Evolutionary conservation across 2,329 filamentous ascomycete genomes (phyloP).

Genomic region (Monascus ruber): DNA sequence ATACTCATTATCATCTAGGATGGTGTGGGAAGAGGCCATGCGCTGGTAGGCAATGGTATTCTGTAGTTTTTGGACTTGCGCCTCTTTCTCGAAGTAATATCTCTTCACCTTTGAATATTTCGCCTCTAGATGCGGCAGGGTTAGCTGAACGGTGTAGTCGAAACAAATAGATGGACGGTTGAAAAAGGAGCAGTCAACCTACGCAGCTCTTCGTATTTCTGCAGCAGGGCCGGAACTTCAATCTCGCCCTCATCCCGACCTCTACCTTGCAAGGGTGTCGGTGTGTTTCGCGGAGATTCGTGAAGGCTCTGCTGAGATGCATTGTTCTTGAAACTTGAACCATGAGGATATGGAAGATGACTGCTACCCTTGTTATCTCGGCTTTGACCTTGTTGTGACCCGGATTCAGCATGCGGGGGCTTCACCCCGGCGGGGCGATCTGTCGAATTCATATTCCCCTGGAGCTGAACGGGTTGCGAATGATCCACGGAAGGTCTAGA

Average conservation of each 20-base stretch:
- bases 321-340: constrained; percentile 16
- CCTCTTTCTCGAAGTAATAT: constrained; percentile 86
- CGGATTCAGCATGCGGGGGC: constrained; percentile 4
- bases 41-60: constrained; percentile 96
- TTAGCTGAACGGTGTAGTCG: not conserved
- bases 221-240: constrained; percentile 34
- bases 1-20: constrained; percentile 93
- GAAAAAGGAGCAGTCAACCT: constrained; percentile 10
- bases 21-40: constrained; percentile 84
- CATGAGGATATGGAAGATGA: constrained; percentile 7
- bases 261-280: constrained; percentile 26
- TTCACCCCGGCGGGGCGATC: constrained; percentile 9
- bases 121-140: constrained; percentile 46
- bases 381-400: not conserved
- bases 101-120: constrained; percentile 99
- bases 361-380: not conserved
- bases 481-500: constrained; percentile 9
- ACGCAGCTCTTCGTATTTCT: constrained; percentile 37
- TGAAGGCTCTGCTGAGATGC: constrained; percentile 16
- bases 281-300: constrained; percentile 38
- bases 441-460: constrained; percentile 4
- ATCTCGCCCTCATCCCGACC: constrained; percentile 31
- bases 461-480: constrained; percentile 4
- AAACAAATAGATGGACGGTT: not conserved
- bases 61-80: constrained; percentile 85